Evolutionary conservation across 176 grass and related monocot genomes (phyloP), one percentile per base, ranked within the genome.

Genomic region (Oryza punctata): DNA sequence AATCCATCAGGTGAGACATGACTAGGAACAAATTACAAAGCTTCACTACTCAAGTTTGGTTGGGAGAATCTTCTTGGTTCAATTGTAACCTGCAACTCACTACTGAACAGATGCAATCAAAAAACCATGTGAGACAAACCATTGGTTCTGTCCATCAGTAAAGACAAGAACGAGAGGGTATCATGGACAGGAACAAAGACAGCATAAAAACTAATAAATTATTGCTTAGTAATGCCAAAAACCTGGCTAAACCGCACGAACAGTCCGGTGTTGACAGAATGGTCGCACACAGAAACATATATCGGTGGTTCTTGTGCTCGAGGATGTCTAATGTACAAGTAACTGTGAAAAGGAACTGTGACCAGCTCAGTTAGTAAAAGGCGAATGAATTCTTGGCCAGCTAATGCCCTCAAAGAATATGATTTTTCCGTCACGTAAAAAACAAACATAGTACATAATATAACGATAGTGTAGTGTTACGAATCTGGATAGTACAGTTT

Each of bases 61-160:
- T 87, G 84, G 88, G 57, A 43, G 68, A 67, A 69, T 68, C 47
- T 83, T 90, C 63, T 79, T 74, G 46, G 88, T 26, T 87, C 13
- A 30, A 8, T 65, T 25, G 69, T 69, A 79, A 67, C 37, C 27
- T 61, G 63, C 68, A 86, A 78, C 67, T 68, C 74, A 82, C 67
- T 63, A 68, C 6, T 40, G n/a, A 23, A 19, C 47, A 25, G 16
- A 68, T 83, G 75, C 74, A 87, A 40, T 28, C 74, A 79, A 21
- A 86, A 86, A 89, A 52, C 82, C 23, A 23, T 16, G 50, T 27
- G 27, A 68, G 66, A 82, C 67, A 82, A 82, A 78, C 15, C 72
- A 47, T 65, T 18, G 26, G n/a, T 68, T 72, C 46, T 26, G 41
- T 86, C 78, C 78, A 82, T 49, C 59, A 27, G 9, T 33, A 73